Base-by-base conservation (phyloP, 257 asterid genomes). In the Primulina tabacum region DNA sequence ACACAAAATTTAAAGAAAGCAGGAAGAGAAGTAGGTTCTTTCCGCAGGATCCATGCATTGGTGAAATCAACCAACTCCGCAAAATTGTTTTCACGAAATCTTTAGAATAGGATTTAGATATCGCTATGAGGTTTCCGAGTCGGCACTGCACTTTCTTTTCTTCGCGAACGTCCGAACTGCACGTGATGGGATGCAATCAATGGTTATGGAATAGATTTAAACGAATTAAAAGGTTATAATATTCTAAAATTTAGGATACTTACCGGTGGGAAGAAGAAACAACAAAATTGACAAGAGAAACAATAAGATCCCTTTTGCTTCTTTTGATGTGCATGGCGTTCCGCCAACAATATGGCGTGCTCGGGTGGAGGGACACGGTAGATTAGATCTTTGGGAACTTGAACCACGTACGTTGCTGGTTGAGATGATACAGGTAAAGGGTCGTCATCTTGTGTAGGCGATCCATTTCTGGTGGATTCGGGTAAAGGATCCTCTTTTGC, bases 331-430 rank as follows among this genome's bases (percentile, higher is more conserved):
- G 18, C 38, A 11, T 61, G 71, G 4, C 72, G 71, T 68, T 80
- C 67, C 0, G 43, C 74, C 8, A 78, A 50, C 30, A 52, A 50
- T 10, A 47, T 14, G 33, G 83, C 79, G 35, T 83, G 73, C 73
- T 77, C 83, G 2, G 81, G 83, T 6, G 81, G 77, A 0, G 89
- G 86, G n/a, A 77, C 64, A 2, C 86, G 80, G 52, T 72, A 81
- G 34, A 84, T 77, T 75, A 77, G 84, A 73, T 84, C 80, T 40
- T 78, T 81, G 0, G 83, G 86, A 32, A 81, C 80, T 72, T 77
- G 88, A 6, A 84, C 82, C 5, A 81, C 67, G 11, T 81, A 84
- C 1, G 84, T 84, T 21, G 84, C 75, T 0, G 81, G 11, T n/a
- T 24, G 65, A 4, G 78, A 32, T 0, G 79, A 65, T 37, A 53